Conservation (phyloP, 257 asterid genomes). For the Solanum neorickii region DNA sequence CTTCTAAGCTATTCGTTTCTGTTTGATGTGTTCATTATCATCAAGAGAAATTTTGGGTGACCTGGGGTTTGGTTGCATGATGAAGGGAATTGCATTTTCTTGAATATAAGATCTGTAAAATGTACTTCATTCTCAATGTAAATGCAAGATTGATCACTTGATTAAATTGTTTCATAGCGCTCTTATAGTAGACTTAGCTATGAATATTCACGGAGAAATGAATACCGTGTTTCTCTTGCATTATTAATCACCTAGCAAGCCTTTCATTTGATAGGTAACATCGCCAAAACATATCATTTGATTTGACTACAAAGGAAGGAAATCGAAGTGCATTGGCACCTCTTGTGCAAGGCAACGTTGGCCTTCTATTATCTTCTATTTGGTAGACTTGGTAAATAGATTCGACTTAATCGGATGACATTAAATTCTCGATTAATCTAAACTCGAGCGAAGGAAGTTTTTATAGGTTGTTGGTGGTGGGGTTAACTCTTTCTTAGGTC, state of each 20-base stretch:
- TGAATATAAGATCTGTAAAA: not conserved
- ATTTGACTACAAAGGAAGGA: too few species aligned
- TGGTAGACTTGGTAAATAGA: not conserved
- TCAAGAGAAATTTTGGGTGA: not conserved
- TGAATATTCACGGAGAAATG: not conserved
- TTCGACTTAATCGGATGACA: not conserved
- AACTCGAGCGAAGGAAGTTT: rapidly evolving
- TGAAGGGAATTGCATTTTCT: not conserved
- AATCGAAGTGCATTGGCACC: not conserved
- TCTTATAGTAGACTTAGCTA: not conserved
- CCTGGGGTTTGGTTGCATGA: not conserved
- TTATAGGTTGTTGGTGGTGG: not conserved
- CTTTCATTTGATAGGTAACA: not conserved
- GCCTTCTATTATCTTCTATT: not conserved
- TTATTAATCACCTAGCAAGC: not conserved
- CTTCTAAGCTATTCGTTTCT: not conserved
- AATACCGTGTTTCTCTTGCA: not conserved
- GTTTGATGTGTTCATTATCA: not conserved
- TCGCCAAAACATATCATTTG: not conserved
- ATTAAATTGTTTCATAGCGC: not conserved
- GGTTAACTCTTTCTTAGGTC: not conserved
- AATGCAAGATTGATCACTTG: not conserved
- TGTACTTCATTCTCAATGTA: not conserved
- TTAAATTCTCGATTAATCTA: not conserved
- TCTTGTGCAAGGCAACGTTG: not conserved